Percentiles rank a stretch among this genome's conserved stretches.
Evolutionary conservation across 2,329 filamentous ascomycete genomes (phyloP).

Genomic region (Epichloe amarillans): DNA sequence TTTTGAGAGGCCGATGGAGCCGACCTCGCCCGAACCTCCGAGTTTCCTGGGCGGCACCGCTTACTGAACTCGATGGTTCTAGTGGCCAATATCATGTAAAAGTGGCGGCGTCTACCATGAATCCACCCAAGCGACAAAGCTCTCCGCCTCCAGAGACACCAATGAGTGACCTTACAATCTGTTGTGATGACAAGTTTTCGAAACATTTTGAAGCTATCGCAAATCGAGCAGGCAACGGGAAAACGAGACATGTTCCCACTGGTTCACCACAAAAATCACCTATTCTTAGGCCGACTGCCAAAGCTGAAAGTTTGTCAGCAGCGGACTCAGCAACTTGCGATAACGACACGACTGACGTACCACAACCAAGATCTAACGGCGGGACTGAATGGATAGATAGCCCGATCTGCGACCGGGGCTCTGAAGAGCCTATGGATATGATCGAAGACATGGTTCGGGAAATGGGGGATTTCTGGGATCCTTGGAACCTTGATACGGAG

Average conservation of each 20-base stretch:
- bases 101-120: too few relatives aligned
- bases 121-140: conserved; percentile 11
- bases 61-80: neutral
- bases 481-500: conserved; percentile 23
- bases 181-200: conserved; percentile 25
- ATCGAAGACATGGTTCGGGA: conserved; percentile 24
- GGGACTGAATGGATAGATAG: neutral
- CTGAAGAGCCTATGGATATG: conserved; percentile 21
- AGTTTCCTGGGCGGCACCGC: conserved; percentile 4
- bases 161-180: conserved; percentile 20
- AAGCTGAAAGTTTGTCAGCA: conserved; percentile 14
- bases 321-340: conserved; percentile 9
- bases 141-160: conserved; percentile 32
- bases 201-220: conserved; percentile 35
- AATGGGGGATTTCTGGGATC: conserved; percentile 21
- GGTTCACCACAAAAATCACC: conserved; percentile 23
- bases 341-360: neutral
- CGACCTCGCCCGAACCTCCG: neutral
- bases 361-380: neutral
- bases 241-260: conserved; percentile 23
- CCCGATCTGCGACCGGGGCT: conserved; percentile 8
- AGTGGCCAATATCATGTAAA: neutral
- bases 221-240: conserved; percentile 19
- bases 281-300: conserved; percentile 13
- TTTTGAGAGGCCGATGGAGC: conserved; percentile 17